Evolutionary conservation across 176 grass and related monocot genomes (phyloP).

Genomic region (Dactylis glomerata): DNA sequence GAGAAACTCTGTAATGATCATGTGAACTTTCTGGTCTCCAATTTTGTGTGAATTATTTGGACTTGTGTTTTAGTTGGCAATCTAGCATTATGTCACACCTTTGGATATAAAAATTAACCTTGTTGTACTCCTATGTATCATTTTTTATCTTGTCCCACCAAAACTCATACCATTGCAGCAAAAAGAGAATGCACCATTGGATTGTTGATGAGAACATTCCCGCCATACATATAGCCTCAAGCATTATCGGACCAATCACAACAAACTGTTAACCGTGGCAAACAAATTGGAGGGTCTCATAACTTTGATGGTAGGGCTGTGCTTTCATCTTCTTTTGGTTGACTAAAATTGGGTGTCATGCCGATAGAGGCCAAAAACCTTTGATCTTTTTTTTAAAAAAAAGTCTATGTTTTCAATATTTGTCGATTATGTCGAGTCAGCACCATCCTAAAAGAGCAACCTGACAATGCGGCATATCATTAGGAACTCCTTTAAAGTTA

Average conservation of each 20-base stretch:
- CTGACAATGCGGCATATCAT: neutral
- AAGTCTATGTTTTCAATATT: neutral
- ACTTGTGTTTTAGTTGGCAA: neutral
- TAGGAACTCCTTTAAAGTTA: neutral
- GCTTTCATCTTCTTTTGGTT: too few species aligned
- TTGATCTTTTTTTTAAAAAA: neutral
- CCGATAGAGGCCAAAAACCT: neutral
- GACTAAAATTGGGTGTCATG: too few species aligned
- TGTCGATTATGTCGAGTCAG: neutral
- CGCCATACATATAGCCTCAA: neutral
- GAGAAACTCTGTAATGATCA: neutral
- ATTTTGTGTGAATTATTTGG: neutral
- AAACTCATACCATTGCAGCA: neutral
- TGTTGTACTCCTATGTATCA: neutral
- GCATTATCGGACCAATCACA: too few species aligned
- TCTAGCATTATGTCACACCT: neutral
- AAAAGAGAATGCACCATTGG: neutral
- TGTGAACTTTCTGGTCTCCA: neutral
- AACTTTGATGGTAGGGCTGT: too few species aligned
- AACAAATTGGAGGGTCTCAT: too few species aligned
- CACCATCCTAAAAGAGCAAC: neutral
- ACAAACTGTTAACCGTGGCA: too few species aligned
- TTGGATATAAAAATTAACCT: neutral
- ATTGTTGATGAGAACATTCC: neutral
- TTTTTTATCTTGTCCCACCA: neutral